Conservation (phyloP, 345 rosid genomes). For the Acer saccharum region DNA sequence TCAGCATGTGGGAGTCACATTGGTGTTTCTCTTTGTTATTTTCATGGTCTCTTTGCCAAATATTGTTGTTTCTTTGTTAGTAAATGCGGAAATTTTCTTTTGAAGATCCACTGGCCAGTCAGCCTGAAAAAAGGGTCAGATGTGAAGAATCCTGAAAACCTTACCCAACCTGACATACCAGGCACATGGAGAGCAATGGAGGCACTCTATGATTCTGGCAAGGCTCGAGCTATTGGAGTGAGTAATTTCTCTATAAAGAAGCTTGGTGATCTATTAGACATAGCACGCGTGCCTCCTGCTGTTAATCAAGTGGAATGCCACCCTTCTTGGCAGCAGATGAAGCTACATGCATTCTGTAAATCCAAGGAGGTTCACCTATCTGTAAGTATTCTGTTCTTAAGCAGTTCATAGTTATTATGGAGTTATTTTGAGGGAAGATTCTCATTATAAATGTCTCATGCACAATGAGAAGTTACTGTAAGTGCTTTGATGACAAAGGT, state of each 20-base stretch:
- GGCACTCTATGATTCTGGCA: conserved; percentile 45
- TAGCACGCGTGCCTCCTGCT: conserved; percentile 38
- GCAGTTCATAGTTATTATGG: neutral
- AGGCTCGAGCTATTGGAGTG: conserved; percentile 59
- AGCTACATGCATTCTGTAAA: conserved; percentile 55
- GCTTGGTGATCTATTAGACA: conserved; percentile 34
- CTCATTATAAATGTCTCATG: neutral
- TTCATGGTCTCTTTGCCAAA: neutral
- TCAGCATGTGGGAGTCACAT: neutral
- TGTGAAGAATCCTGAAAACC: conserved; percentile 37
- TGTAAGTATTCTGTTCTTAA: conserved; percentile 37
- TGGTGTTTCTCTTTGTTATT: neutral
- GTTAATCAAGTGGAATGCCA: conserved; percentile 66
- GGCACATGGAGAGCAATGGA: conserved; percentile 64
- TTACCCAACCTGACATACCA: conserved; percentile 52
- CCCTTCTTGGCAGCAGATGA: conserved; percentile 59
- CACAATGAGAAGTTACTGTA: neutral
- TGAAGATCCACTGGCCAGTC: conserved; percentile 72
- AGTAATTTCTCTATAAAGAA: conserved; percentile 51
- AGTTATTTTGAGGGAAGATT: neutral
- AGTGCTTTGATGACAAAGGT: neutral
- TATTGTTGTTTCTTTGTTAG: neutral
- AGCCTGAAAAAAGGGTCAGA: conserved; percentile 52
- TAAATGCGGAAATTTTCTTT: neutral
- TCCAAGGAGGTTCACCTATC: conserved; percentile 63